phyloP scores from a whole-genome alignment of 495 filamentous ascomycete species.

The Penicillium atrosanguineum region DNA sequence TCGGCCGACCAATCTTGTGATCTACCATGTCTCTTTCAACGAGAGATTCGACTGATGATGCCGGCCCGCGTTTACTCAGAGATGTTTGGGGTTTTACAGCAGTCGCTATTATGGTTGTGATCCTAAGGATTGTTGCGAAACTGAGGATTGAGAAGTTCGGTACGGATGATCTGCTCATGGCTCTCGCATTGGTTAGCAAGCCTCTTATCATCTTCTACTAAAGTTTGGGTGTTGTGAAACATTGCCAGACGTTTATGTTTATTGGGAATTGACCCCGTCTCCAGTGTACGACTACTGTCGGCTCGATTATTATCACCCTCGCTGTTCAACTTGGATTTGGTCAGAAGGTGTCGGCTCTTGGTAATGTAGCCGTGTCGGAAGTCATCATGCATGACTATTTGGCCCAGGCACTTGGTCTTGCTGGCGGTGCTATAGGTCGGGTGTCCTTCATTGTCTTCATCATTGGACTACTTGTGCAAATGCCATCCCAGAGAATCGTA shows the following conservation, averaged over 20 bases:
- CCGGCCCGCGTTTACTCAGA: slow-evolving; percentile 18
- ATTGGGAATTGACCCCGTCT: background rate
- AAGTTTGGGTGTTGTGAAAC: background rate
- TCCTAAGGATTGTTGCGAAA: slow-evolving; percentile 26
- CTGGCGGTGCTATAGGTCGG: slow-evolving; percentile 22
- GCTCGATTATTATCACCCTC: slow-evolving; percentile 23
- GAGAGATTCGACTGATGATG: slow-evolving; percentile 5
- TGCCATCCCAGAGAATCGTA: slow-evolving; percentile 20
- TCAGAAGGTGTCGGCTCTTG: slow-evolving; percentile 11
- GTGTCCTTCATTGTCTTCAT: slow-evolving; percentile 43
- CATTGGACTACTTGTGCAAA: slow-evolving; percentile 34
- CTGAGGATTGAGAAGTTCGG: slow-evolving; percentile 24
- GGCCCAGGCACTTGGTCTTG: slow-evolving; percentile 25
- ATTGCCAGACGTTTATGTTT: background rate
- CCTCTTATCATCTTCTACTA: background rate
- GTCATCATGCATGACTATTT: slow-evolving; percentile 30
- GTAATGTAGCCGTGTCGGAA: slow-evolving; percentile 1
- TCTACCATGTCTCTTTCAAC: slow-evolving; percentile 12
- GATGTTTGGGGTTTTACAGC: slow-evolving; percentile 26
- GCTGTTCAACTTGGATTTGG: slow-evolving; percentile 24
- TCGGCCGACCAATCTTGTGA: background rate
- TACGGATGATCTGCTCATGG: slow-evolving; percentile 26
- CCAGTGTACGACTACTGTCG: slow-evolving; percentile 23
- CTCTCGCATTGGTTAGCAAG: slow-evolving; percentile 26
- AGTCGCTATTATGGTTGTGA: slow-evolving; percentile 15